Conservation (phyloP, 140 eudicot species). For the Bidens hawaiensis region DNA sequence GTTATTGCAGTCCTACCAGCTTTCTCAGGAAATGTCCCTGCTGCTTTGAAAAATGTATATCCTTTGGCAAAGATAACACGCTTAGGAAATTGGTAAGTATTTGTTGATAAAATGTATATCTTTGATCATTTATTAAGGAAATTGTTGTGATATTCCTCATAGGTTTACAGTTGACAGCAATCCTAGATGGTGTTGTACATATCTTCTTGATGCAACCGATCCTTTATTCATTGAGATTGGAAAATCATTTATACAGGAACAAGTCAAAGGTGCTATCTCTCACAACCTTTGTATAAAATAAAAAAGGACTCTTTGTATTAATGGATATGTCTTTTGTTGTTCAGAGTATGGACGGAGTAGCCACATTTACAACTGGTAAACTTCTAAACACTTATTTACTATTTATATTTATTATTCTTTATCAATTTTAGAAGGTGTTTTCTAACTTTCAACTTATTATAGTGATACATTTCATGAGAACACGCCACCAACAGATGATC, state of each 20-base stretch:
- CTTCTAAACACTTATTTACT: constrained; percentile 1
- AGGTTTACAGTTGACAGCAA: constrained; percentile 90
- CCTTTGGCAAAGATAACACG: constrained; percentile 82
- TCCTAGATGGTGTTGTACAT: constrained; percentile 95
- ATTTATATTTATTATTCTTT: neutral
- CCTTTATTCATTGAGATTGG: constrained; percentile 84
- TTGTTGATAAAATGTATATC: neutral
- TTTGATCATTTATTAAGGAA: too few relatives aligned
- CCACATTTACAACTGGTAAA: constrained; percentile 92
- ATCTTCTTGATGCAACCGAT: constrained; percentile 95
- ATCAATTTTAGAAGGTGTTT: neutral
- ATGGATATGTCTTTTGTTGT: constrained; percentile 14
- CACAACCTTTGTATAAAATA: neutral
- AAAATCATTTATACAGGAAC: constrained; percentile 66
- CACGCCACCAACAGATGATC: constrained; percentile 87
- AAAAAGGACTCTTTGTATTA: constrained; percentile 12
- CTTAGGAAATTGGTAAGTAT: constrained; percentile 73
- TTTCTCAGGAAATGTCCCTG: constrained; percentile 95
- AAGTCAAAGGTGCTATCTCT: constrained; percentile 54
- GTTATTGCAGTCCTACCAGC: constrained; percentile 83
- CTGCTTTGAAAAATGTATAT: constrained; percentile 66
- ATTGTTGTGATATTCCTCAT: constrained; percentile 10
- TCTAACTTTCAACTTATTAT: constrained; percentile 8
- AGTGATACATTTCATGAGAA: constrained; percentile 98
- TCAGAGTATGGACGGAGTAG: constrained; percentile 89